phyloP scores from a whole-genome alignment of 2,329 filamentous ascomycete genomes.

The Xylaria arbuscula region DNA sequence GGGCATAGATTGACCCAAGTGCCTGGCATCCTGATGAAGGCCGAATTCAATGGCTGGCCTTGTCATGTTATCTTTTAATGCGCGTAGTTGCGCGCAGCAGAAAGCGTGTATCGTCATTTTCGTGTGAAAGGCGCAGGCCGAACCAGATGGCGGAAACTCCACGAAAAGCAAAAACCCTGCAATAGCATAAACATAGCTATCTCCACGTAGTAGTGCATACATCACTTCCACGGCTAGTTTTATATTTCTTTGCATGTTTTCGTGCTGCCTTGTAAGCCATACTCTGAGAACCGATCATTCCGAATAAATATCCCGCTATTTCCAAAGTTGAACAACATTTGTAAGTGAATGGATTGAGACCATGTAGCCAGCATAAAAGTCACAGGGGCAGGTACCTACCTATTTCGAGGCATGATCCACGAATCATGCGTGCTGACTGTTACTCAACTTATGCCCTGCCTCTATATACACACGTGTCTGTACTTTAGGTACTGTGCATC shows the following conservation, averaged over 20 bases:
- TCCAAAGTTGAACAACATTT: neutral
- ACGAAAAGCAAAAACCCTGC: neutral
- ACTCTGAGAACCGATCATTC: neutral
- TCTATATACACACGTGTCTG: neutral
- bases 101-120: slow-evolving; percentile 5
- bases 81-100: neutral
- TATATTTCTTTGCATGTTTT: neutral
- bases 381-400: neutral
- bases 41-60: neutral
- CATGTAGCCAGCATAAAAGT: neutral
- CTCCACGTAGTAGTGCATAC: too few species aligned
- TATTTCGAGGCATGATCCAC: slow-evolving; percentile 6
- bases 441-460: neutral
- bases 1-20: slow-evolving; percentile 37
- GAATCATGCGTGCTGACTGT: slow-evolving; percentile 15
- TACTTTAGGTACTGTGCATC: neutral
- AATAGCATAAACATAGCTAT: neutral
- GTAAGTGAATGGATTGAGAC: slow-evolving; percentile 9
- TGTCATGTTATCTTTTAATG: neutral
- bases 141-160: neutral
- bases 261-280: neutral
- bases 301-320: slow-evolving; percentile 3
- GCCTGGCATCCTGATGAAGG: slow-evolving; percentile 3
- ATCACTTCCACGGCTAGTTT: too few species aligned
- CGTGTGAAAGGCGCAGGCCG: neutral